Conservation (phyloP, 192 early-diverging fungal genomes). For the Backusella psychrophila region DNA sequence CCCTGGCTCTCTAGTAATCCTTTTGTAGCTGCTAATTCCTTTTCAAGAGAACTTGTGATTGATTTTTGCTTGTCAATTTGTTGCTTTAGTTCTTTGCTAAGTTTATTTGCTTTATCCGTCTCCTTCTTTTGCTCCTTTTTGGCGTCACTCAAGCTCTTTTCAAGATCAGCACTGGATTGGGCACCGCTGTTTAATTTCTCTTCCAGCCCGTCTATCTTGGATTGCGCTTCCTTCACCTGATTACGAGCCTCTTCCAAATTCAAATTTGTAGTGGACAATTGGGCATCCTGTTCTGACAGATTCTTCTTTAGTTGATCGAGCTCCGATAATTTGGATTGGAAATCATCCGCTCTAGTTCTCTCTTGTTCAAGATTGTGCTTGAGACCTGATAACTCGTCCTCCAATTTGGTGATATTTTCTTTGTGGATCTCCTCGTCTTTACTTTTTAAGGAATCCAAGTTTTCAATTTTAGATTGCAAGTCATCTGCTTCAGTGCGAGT, state of each 20-base stretch:
- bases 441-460: neutral
- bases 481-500: neutral
- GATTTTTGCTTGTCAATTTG: neutral
- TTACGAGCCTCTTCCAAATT: neutral
- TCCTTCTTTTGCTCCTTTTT: neutral
- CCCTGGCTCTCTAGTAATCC: neutral
- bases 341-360: neutral
- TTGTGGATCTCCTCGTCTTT: neutral
- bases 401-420: neutral
- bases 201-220: neutral
- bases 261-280: neutral
- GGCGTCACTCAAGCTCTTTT: neutral
- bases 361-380: neutral
- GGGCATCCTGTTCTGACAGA: neutral
- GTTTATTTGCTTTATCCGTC: neutral
- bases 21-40: neutral
- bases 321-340: neutral
- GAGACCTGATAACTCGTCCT: neutral
- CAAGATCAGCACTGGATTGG: neutral
- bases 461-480: constrained; percentile 4
- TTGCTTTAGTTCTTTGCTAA: neutral
- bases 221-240: neutral
- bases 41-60: neutral
- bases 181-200: neutral
- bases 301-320: neutral